Evolutionary conservation across 2,329 filamentous ascomycete genomes (phyloP), one percentile per base, ranked within the genome.

Genomic region (Colletotrichum noveboracense): DNA sequence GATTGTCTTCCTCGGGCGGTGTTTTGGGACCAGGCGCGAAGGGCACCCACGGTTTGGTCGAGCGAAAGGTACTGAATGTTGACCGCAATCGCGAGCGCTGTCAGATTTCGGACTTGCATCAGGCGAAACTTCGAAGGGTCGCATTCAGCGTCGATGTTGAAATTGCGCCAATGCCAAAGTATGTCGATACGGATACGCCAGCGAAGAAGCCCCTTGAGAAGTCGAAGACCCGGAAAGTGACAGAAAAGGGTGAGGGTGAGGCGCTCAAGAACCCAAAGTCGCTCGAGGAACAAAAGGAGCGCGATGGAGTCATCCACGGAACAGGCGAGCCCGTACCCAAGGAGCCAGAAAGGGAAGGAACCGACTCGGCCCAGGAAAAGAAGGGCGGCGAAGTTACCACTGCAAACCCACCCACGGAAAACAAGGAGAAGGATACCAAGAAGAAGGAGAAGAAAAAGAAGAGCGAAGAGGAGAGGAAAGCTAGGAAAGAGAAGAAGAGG

Each of bases 121-220:
- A 93, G 80, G 91, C 92, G 65, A 98, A 97, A 83, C 85, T 99
- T 75, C 91, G 95, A 70, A 92, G 96, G 69, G 97, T 99, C 1
- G 94, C 96, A 0, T 99, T 99, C 81, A 98, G 95, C 79, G 97
- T 99, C 4, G 97, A 99, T 81, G 96, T 99, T 6, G 97, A 99
- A 84, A 98, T 99, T 81, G 96, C 96, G 5, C 95, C 96, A 1
- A 93, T 95, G 81, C 95, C 96, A 28, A 93, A 92, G 79, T 97
- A 97, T 79, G 85, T 88, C 16, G 94, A 97, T 5, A 88, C 88
- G 18, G 89, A 90, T 8, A 84, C 89, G 38, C 12, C 83, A 56
- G 64, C 78, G 74, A 82, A 81, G 65, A 87, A 85, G 70, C 81
- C 84, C n/a, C 85, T 86, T 58, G 90, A 90, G 73, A 85, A 85